A percentile compares a stretch with the other conserved stretches of the same genome.
These are phyloP conservation scores for Candida tropicalis DNA, from an alignment of 1,139 yeast genomes.

Conservation along the genomic window DNA sequence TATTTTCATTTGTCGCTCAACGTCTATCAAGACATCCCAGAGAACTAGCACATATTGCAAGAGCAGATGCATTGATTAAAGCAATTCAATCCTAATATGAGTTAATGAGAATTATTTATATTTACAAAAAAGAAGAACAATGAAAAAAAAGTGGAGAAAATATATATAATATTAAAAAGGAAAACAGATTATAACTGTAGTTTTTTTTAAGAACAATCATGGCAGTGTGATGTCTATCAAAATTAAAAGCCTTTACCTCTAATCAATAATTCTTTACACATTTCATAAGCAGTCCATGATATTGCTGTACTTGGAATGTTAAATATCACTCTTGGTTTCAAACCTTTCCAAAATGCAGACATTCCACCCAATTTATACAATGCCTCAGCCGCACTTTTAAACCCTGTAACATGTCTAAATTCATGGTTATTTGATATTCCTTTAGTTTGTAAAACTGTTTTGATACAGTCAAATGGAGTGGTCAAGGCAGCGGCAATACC, in stretches of 20 bases:
- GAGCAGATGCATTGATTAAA: slow-evolving; percentile 29
- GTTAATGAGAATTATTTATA: not conserved
- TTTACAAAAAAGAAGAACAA: not conserved
- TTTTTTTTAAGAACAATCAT: too few relatives aligned
- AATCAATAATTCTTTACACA: slow-evolving; percentile 78
- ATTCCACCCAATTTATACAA: slow-evolving; percentile 69
- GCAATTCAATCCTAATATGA: slow-evolving; percentile 21
- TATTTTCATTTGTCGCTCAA: slow-evolving; percentile 81
- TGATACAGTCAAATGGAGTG: slow-evolving; percentile 93
- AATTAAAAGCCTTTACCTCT: slow-evolving; percentile 18
- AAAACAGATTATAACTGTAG: too few relatives aligned
- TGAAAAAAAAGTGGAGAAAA: not conserved
- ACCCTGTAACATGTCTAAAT: slow-evolving; percentile 66
- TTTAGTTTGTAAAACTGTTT: slow-evolving; percentile 85
- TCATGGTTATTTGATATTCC: slow-evolving; percentile 54
- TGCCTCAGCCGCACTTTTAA: slow-evolving; percentile 70
- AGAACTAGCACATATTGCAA: slow-evolving; percentile 37
- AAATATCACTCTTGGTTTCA: slow-evolving; percentile 88
- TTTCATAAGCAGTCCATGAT: slow-evolving; percentile 97
- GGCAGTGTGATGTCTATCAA: slow-evolving; percentile 8
- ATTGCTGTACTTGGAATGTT: slow-evolving; percentile 97
- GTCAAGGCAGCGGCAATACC: slow-evolving; percentile 96
- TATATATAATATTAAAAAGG: not conserved
- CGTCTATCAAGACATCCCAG: slow-evolving; percentile 47
- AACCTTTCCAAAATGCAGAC: slow-evolving; percentile 77